A percentile compares a stretch with the other conserved stretches of the same genome.
Conservation (phyloP, 208 protist genomes). For the Acanthamoeba lenticulata region DNA sequence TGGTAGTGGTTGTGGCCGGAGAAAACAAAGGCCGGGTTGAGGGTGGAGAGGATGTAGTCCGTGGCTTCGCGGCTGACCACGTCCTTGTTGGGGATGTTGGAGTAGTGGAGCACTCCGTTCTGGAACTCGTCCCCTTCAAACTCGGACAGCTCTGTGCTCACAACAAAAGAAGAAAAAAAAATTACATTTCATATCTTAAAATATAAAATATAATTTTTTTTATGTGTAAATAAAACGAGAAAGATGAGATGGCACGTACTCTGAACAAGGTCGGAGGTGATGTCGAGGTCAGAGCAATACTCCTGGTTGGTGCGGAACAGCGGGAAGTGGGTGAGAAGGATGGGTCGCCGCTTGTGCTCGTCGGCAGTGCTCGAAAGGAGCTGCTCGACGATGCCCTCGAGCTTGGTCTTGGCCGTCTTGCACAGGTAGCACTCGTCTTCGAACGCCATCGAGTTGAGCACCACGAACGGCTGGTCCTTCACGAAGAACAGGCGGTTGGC, state of each 20-base stretch:
- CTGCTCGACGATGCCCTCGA: background rate
- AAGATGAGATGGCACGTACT: background rate
- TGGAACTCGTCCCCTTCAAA: conserved; percentile 45
- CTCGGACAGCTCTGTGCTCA: background rate
- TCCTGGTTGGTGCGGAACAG: background rate
- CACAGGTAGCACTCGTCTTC: conserved; percentile 41
- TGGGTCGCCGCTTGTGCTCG: background rate
- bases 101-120: conserved; percentile 6
- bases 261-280: background rate
- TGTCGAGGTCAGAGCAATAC: background rate
- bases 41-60: background rate
- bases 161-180: background rate
- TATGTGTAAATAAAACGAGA: background rate
- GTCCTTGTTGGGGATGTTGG: conserved; percentile 49
- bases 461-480: conserved; percentile 47
- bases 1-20: conserved; percentile 61
- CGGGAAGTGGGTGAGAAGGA: conserved; percentile 49
- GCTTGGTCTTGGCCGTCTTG: background rate
- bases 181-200: background rate
- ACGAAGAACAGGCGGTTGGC: conserved; percentile 31
- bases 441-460: conserved; percentile 65
- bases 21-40: conserved; percentile 62
- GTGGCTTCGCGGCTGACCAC: conserved; percentile 37
- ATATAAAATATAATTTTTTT: background rate
- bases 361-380: background rate